These are phyloP conservation scores for Trypanosoma congolense DNA, from an alignment of 208 protist genomes.

Conservation along the genomic window DNA sequence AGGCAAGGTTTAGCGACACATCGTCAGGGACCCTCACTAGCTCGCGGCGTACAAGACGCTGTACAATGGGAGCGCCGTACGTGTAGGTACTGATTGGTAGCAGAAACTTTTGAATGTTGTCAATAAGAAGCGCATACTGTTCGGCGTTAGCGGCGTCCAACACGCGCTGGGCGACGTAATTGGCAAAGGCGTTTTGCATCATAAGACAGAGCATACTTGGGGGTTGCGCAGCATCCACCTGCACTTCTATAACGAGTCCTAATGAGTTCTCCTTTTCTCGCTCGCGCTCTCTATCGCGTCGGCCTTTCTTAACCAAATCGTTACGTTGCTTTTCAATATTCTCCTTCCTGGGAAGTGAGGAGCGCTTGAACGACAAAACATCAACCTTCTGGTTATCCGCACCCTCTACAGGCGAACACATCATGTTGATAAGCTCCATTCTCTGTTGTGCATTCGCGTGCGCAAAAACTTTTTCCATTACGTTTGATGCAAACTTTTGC, in stretches of 20 bases:
- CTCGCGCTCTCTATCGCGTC: constrained; percentile 68
- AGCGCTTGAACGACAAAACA: constrained; percentile 59
- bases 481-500: constrained; percentile 99
- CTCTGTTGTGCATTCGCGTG: constrained; percentile 67
- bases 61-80: constrained; percentile 96
- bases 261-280: constrained; percentile 78
- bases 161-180: constrained; percentile 97
- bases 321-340: constrained; percentile 32
- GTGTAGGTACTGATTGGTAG: constrained; percentile 91
- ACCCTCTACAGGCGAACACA: constrained; percentile 50
- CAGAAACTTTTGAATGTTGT: constrained; percentile 88
- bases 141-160: constrained; percentile 87
- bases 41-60: constrained; percentile 82
- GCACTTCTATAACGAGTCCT: constrained; percentile 56
- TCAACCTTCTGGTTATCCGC: constrained; percentile 41
- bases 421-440: constrained; percentile 82
- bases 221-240: constrained; percentile 30
- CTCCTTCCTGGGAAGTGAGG: constrained; percentile 42
- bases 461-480: constrained; percentile 97
- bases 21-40: constrained; percentile 59
- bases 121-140: constrained; percentile 70
- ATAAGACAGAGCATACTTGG: constrained; percentile 88
- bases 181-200: constrained; percentile 96
- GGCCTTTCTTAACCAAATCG: constrained; percentile 28
- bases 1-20: constrained; percentile 10